A percentile compares a stretch with the other conserved stretches of the same genome.
These are phyloP conservation scores for Lentinula sp. DNA, from an alignment of 768 basidiomycete species.

Conservation along the genomic window DNA sequence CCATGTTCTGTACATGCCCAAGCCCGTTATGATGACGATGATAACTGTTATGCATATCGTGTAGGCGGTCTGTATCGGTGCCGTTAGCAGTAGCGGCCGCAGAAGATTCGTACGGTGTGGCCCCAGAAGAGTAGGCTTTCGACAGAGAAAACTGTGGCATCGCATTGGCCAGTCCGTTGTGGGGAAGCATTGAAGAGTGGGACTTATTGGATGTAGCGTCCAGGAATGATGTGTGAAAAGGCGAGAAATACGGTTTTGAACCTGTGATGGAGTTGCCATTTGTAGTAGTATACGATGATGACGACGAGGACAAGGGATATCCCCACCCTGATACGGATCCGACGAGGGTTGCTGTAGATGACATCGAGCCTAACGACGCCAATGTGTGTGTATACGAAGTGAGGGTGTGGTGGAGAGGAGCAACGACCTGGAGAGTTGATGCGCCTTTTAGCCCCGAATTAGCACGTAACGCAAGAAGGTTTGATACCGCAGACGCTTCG, in stretches of 20 bases:
- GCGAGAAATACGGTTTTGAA: not conserved
- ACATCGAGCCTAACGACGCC: not conserved
- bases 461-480: conserved; percentile 1
- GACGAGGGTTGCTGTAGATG: not conserved
- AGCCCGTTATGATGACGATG: not conserved
- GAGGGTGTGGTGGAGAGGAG: not conserved
- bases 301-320: not conserved
- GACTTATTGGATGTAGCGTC: not conserved
- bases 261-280: not conserved
- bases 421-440: not conserved
- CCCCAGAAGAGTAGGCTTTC: not conserved
- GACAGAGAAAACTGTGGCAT: not conserved
- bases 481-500: not conserved
- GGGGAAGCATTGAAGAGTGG: not conserved
- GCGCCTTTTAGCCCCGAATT: not conserved
- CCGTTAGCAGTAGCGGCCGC: not conserved
- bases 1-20: not conserved
- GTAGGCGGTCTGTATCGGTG: not conserved
- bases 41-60: not conserved
- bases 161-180: not conserved
- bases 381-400: not conserved
- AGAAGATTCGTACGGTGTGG: not conserved
- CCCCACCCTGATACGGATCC: not conserved
- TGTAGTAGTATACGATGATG: not conserved
- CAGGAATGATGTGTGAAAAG: not conserved